Evolutionary conservation across 306 rosid genomes (phyloP).

Genomic region (Pterocarpus santalinus): DNA sequence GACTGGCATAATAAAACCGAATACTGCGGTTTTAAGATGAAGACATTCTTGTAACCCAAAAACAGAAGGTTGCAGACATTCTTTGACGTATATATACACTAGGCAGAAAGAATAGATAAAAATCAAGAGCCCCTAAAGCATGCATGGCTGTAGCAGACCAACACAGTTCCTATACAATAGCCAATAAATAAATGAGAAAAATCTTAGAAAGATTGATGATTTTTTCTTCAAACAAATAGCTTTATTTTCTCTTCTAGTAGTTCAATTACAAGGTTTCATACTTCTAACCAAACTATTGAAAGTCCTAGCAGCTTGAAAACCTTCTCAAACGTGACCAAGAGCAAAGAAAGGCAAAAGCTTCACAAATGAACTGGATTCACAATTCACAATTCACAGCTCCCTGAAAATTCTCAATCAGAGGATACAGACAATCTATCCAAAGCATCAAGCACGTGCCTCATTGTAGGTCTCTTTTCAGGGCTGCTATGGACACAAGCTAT

Average conservation of each 20-base stretch:
- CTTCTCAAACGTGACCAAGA: constrained; percentile 32
- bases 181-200: constrained; percentile 14
- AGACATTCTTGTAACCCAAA: background rate
- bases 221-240: constrained; percentile 43
- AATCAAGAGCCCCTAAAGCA: too few relatives aligned
- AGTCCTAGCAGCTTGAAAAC: constrained; percentile 42
- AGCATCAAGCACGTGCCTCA: constrained; percentile 89
- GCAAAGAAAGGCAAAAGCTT: constrained; percentile 43
- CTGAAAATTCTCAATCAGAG: constrained; percentile 57
- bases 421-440: constrained; percentile 70
- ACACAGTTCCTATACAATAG: constrained; percentile 35
- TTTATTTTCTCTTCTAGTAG: constrained; percentile 34
- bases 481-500: constrained; percentile 87
- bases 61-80: background rate
- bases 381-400: constrained; percentile 20
- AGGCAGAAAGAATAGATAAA: too few relatives aligned
- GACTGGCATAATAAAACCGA: constrained; percentile 27
- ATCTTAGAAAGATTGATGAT: constrained; percentile 39
- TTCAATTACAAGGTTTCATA: constrained; percentile 48
- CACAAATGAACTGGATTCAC: constrained; percentile 50
- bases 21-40: background rate
- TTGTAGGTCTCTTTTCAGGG: constrained; percentile 92
- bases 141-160: constrained; percentile 16
- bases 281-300: constrained; percentile 38
- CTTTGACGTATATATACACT: background rate